phyloP scores from a whole-genome alignment of 208 protist species.

The Angomonas ambiguus region DNA sequence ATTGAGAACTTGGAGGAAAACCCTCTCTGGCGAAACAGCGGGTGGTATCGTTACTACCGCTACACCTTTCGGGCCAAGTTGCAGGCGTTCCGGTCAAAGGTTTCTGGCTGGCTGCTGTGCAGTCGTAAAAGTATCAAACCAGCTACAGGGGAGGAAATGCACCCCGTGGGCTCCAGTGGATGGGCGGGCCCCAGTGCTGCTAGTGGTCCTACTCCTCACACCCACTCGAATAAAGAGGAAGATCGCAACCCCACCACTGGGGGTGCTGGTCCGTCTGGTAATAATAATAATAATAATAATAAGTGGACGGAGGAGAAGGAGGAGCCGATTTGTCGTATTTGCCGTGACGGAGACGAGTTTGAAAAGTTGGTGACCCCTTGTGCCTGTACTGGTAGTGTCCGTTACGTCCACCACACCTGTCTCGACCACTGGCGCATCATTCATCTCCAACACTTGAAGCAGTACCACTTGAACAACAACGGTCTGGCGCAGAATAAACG shows the following conservation, averaged over 20 bases:
- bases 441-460: conserved; percentile 50
- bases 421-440: conserved; percentile 66
- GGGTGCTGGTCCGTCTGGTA: background rate
- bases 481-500: background rate
- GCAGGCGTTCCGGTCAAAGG: background rate
- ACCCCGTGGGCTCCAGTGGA: background rate
- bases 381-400: conserved; percentile 64
- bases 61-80: conserved; percentile 1
- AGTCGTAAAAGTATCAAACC: background rate
- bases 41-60: conserved; percentile 7
- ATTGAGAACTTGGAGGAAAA: conserved; percentile 8
- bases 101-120: background rate
- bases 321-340: conserved; percentile 75
- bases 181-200: too few relatives aligned
- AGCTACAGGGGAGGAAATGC: background rate
- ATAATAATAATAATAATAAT: background rate
- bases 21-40: background rate
- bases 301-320: conserved; percentile 26
- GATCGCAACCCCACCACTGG: too few relatives aligned
- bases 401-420: conserved; percentile 69
- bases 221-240: too few relatives aligned
- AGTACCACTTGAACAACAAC: conserved; percentile 42
- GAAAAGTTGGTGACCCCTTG: conserved; percentile 72
- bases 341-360: conserved; percentile 42
- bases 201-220: too few relatives aligned